These are phyloP conservation scores for Microbotryum silenes-acaulis DNA, from an alignment of 1,284 basidiomycete species.

Conservation along the genomic window DNA sequence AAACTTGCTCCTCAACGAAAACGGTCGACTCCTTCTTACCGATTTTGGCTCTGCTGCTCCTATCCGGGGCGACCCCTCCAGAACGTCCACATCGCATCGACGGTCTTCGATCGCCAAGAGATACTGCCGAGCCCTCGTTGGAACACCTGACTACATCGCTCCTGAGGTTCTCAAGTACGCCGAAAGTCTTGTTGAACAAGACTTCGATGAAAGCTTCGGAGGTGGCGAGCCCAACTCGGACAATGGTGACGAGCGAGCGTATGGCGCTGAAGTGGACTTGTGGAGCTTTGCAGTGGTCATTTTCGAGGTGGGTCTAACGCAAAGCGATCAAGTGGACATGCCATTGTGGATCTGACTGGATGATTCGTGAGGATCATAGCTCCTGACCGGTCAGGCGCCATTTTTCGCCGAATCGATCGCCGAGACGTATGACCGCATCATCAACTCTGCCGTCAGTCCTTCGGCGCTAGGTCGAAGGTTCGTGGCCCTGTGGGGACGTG, in stretches of 20 bases:
- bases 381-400: conserved; percentile 69
- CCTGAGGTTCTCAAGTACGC: conserved; percentile 77
- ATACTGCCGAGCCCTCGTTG: conserved; percentile 70
- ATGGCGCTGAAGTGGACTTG: conserved; percentile 81
- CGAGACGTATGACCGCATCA: conserved; percentile 70
- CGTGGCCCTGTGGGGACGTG: neutral
- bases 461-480: neutral
- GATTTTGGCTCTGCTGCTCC: conserved; percentile 86
- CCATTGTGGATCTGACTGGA: neutral
- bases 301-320: conserved; percentile 44
- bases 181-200: conserved; percentile 57
- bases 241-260: conserved; percentile 46
- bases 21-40: conserved; percentile 62
- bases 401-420: conserved; percentile 78
- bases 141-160: conserved; percentile 89
- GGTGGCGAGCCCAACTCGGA: conserved; percentile 21
- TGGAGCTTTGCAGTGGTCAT: conserved; percentile 86
- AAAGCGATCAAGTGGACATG: neutral
- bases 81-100: conserved; percentile 17
- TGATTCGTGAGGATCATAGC: conserved; percentile 45
- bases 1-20: conserved; percentile 68
- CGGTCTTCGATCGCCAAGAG: conserved; percentile 47
- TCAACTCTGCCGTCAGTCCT: conserved; percentile 59
- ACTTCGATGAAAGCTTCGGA: conserved; percentile 29
- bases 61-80: conserved; percentile 38